Evolutionary conservation across 345 rosid genomes (phyloP), one percentile per base, ranked within the genome.

Genomic region (Sonneratia alba): DNA sequence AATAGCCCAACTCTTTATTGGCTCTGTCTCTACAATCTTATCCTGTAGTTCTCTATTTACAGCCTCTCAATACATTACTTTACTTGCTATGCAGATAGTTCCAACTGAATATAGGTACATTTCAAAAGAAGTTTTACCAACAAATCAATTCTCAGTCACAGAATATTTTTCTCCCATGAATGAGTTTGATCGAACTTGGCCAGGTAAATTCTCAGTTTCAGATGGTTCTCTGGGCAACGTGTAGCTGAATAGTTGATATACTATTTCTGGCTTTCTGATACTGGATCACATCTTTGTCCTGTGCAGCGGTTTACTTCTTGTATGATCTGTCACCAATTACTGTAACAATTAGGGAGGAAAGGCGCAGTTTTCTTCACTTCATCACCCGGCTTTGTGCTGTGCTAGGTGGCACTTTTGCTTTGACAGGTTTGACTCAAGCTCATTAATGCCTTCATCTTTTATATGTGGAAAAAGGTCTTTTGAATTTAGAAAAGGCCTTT

Each of bases 311-410:
- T 65, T 96, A 89, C 86, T 92, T 96, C 82, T 81, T 96, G 77
- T 96, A 92, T 75, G 99, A 96, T 82, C 84, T 96, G 63, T 96
- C 99, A 34, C 98, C 99, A 0, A 96, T 96, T 77, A 92, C 97
- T 10, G 98, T 96, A 66, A 91, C 99, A 36, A 96, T 96, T 80
- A 91, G 81, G 77, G 98, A 96, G 81, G 98, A 96, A 74, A 77
- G 88, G 4, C 98, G 89, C 36, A 88, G 97, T 79, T 92, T 96
- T 83, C 89, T 96, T 75, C 98, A 96, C 76, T 88, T 96, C 76
- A 81, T 91, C 80, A 95, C 99, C 70, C 84, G 99, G 68, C 99
- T 96, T 71, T 92, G 97, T 81, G 99, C 98, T n/a, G 96, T 96
- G 56, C 82, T 96, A 75, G 99, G 99, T 3, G 97, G 99, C 49